Conservation (phyloP, 306 rosid genomes). For the Dicorynia guianensis region DNA sequence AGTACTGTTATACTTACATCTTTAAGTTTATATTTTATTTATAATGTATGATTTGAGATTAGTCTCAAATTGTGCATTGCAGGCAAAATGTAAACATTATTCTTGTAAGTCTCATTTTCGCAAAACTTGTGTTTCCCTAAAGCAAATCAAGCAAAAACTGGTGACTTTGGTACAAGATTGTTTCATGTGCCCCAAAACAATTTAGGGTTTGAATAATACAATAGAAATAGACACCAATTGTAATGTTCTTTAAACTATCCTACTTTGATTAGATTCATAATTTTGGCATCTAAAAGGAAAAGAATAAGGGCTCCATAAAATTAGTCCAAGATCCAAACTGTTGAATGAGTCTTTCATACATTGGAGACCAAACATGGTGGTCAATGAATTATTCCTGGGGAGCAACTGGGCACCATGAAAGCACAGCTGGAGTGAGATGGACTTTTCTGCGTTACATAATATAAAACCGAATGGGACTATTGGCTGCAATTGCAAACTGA, state of each 20-base stretch:
- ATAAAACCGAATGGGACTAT: slow-evolving; percentile 33
- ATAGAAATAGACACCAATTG: slow-evolving; percentile 10
- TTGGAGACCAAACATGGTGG: slow-evolving; percentile 27
- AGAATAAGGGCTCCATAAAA: slow-evolving; percentile 16
- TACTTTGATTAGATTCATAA: slow-evolving; percentile 34
- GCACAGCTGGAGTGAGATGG: slow-evolving; percentile 55
- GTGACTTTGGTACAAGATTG: slow-evolving; percentile 42
- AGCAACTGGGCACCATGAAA: slow-evolving; percentile 26
- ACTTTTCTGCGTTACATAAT: background rate
- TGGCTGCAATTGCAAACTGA: slow-evolving; percentile 40
- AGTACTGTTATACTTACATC: too few species aligned
- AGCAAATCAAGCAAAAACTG: slow-evolving; percentile 26
- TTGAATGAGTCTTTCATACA: slow-evolving; percentile 22
- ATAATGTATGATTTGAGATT: too few species aligned
- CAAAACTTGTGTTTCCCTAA: background rate
- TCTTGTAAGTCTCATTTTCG: too few species aligned
- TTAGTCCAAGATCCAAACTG: background rate
- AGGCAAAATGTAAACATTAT: too few species aligned
- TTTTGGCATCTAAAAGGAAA: slow-evolving; percentile 29
- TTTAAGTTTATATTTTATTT: too few species aligned
- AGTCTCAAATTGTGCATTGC: too few species aligned
- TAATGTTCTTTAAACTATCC: slow-evolving; percentile 24
- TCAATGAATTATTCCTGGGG: slow-evolving; percentile 8
- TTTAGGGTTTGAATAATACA: slow-evolving; percentile 10
- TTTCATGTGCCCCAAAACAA: slow-evolving; percentile 49